Percentiles rank a stretch among this genome's conserved stretches.
phyloP scores from a whole-genome alignment of 106 monocot species.

The Ottelia alismoides region DNA sequence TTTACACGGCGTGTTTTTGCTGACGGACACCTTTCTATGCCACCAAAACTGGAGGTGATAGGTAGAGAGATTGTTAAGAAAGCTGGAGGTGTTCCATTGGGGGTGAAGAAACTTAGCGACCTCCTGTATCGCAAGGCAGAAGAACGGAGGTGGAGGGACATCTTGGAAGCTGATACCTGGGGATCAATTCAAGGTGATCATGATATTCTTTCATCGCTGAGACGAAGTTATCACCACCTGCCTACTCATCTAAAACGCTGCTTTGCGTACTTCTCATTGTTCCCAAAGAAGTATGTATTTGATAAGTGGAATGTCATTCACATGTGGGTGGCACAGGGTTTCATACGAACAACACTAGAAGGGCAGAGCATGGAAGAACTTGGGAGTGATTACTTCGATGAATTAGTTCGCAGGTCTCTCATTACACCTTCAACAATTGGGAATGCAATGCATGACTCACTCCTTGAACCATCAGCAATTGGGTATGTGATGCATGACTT shows the following conservation, averaged over 20 bases:
- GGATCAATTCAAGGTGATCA: conserved; percentile 5
- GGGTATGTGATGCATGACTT: conserved; percentile 6
- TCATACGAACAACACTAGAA: conserved; percentile 14
- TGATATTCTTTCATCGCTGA: conserved; percentile 19
- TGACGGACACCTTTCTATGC: neutral
- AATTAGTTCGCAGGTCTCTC: conserved; percentile 2
- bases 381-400: conserved; percentile 4
- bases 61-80: conserved; percentile 12
- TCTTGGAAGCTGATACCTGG: conserved; percentile 18
- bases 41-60: neutral
- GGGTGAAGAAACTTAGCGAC: conserved; percentile 14
- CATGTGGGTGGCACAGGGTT: conserved; percentile 43
- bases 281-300: conserved; percentile 28
- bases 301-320: conserved; percentile 11
- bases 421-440: neutral
- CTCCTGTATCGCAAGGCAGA: conserved; percentile 11
- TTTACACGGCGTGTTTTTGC: conserved; percentile 8
- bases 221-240: conserved; percentile 28
- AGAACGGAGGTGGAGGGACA: conserved; percentile 21
- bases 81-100: conserved; percentile 8
- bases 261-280: conserved; percentile 39
- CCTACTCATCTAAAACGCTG: conserved; percentile 36
- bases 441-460: conserved; percentile 7
- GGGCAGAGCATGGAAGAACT: conserved; percentile 4
- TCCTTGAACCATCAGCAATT: neutral